Evolutionary conservation across 495 filamentous ascomycete species (phyloP), one percentile per base, ranked within the genome.

Genomic region (Talaromyces ruber): DNA sequence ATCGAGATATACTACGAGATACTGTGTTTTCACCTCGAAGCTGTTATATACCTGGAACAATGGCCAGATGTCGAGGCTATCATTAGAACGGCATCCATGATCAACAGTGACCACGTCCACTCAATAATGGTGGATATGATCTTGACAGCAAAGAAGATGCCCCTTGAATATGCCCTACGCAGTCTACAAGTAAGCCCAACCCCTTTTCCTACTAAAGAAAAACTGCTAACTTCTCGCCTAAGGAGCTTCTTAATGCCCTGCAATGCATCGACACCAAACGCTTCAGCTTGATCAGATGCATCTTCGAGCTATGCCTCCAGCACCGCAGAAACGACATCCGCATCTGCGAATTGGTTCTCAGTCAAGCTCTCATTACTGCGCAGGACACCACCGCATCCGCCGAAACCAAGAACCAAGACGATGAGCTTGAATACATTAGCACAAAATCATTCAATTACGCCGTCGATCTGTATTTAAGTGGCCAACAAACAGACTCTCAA

Each of bases 391-490:
- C 14, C 7, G 3, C 9, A 16, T 61, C 28, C 59, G 24, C 57
- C 6, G 53, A 54, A 45, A 63, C 69, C 4, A 43, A 58, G 3
- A 95, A 91, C 67, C 90, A 90, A 4, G 62, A 72, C 9, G 81
- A 83, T 6, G 92, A 97, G 64, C 74, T 96, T 2, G 84, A 89
- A 65, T 93, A 89, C 87, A 82, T 97, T 29, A 86, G 86, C 1
- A 83, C 83, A 0, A 84, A 81, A 2, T 72, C 86, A 0, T 96
- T 94, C 76, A 95, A 95, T 64, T 83, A 80, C 47, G 87, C 87
- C 0, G 80, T 92, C 22, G 90, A 94, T 63, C 83, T 87, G 50
- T 92, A 89, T 63, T 74, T 83, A 14, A 68, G 65, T 3, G 74
- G 74, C 0, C 78, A 86, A 55, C 82, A 86, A 58, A 80, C 76